Conservation (phyloP, 192 early-diverging fungal genomes). For the Backusella liffmaniae region DNA sequence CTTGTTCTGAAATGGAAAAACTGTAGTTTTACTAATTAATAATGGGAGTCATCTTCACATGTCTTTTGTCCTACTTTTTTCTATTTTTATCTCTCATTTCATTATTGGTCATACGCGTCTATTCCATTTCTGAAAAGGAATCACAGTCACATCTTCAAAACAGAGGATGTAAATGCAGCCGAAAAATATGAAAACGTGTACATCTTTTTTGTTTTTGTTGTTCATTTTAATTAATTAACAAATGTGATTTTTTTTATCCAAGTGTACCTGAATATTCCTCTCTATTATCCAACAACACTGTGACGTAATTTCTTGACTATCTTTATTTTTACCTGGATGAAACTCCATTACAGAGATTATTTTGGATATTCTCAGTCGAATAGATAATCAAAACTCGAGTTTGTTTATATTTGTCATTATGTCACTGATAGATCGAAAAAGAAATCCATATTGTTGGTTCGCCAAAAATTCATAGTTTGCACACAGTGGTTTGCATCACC, state of each 20-base stretch:
- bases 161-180: not conserved
- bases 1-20: not conserved
- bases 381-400: no score
- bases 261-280: no score
- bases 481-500: no score
- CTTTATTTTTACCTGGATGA: no score
- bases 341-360: not conserved
- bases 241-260: no score
- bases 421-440: no score
- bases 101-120: not conserved
- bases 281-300: no score
- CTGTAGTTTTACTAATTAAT: not conserved
- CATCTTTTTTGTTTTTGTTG: not conserved
- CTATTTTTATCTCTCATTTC: not conserved
- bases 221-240: not conserved
- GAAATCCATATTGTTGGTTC: no score
- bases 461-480: no score
- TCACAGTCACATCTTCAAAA: not conserved
- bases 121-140: not conserved
- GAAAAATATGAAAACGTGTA: no score
- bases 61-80: not conserved
- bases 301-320: no score
- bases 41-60: not conserved
- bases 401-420: not conserved
- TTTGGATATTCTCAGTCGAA: not conserved